A percentile compares a stretch with the other conserved stretches of the same genome.
These are phyloP conservation scores for Tulasnella sp. DNA, from an alignment of 768 basidiomycete genomes.

Conservation along the genomic window DNA sequence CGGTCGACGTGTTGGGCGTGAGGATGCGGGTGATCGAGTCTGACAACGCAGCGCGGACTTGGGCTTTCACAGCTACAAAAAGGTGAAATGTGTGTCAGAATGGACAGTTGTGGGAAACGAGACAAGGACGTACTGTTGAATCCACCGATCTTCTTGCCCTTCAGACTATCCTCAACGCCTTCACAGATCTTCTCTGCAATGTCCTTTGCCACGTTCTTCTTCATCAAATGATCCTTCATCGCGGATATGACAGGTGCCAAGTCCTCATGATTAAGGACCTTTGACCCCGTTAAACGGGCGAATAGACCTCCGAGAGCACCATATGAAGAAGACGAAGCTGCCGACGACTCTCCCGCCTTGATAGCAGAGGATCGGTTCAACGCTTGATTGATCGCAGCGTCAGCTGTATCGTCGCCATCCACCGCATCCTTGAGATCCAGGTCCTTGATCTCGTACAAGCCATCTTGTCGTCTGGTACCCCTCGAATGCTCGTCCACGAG, in stretches of 20 bases:
- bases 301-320: constrained; percentile 71
- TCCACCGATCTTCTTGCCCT: constrained; percentile 84
- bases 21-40: constrained; percentile 84
- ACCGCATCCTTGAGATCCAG: constrained; percentile 64
- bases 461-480: constrained; percentile 57
- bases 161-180: constrained; percentile 77
- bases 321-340: background rate
- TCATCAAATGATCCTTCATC: constrained; percentile 98
- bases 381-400: constrained; percentile 41
- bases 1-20: constrained; percentile 96
- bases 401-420: constrained; percentile 36
- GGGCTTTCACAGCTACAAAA: constrained; percentile 62
- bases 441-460: constrained; percentile 63
- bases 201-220: constrained; percentile 95
- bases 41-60: constrained; percentile 74
- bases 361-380: constrained; percentile 29
- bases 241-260: constrained; percentile 78
- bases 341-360: background rate
- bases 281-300: constrained; percentile 69
- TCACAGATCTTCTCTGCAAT: constrained; percentile 93
- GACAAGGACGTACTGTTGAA: constrained; percentile 61
- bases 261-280: constrained; percentile 71
- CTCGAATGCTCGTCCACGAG: constrained; percentile 26
- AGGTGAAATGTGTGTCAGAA: background rate
- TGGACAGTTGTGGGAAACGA: background rate